These are phyloP conservation scores for Eucalyptus regnans DNA, from an alignment of 345 rosid genomes.

Conservation along the genomic window DNA sequence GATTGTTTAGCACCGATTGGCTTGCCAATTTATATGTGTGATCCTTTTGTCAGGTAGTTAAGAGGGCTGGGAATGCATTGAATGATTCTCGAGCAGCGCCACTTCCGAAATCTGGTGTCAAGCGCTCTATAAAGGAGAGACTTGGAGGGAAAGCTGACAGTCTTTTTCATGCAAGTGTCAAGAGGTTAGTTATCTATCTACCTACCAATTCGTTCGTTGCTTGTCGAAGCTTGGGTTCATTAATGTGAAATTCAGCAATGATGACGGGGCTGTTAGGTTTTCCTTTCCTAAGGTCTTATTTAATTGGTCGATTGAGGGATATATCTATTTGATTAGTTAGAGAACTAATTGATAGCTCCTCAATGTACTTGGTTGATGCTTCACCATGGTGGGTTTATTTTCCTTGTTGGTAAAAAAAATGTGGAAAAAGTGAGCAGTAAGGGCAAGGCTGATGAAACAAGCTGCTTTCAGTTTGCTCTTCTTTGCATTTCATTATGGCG, in stretches of 20 bases:
- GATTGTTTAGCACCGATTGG: not conserved
- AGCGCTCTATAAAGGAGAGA: slow-evolving; percentile 8
- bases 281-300: not conserved
- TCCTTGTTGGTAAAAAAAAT: not conserved
- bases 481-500: not conserved
- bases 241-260: not conserved
- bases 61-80: not conserved
- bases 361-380: not conserved
- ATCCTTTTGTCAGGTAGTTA: slow-evolving; percentile 15
- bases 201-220: not conserved
- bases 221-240: not conserved
- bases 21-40: not conserved
- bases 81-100: not conserved
- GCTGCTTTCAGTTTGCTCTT: not conserved
- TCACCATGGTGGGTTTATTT: not conserved
- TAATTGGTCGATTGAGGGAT: not conserved
- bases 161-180: not conserved
- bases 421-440: not conserved
- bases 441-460: not conserved
- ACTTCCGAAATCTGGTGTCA: slow-evolving; percentile 1
- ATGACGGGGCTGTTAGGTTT: not conserved
- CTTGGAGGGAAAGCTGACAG: not conserved
- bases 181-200: slow-evolving; percentile 7
- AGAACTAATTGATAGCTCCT: not conserved
- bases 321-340: not conserved